Base-by-base conservation (phyloP, 2,329 filamentous ascomycete species). In the Trichoderma cornu-damae region DNA sequence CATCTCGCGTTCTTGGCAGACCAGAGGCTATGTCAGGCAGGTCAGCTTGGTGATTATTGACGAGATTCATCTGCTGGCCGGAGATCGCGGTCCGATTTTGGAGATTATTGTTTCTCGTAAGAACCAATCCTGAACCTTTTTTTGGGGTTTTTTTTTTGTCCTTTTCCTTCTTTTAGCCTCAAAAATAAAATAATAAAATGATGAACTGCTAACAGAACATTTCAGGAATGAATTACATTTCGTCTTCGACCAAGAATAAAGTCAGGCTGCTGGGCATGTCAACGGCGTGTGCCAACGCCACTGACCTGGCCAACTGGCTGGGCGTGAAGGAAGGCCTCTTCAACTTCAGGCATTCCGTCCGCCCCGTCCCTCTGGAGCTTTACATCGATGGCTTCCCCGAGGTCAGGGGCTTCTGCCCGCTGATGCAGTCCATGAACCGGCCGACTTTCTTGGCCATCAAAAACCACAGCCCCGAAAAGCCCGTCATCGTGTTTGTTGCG, bases 391-490 rank as follows among this genome's bases (percentile, higher is more conserved):
- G 94, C 0, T 99, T 99, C 69, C 92, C 94, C 0, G 90, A 97
- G 68, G 88, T 94, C 64, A 84, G 93, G 59, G 94, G 94, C 0
- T 99, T 99, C 76, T 97, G 93, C 66, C 91, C 94, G 0, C 74
- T 99, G 63, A 99, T 99, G 94, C 93, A 97, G 73, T 96, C 91
- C 0, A 99, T 99, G 94, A 99, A 99, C 68, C 83, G 94, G 6
- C 94, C 94, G 2, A 96, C 94, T 0, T 99, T 97, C 73, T 77
- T 97, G 30, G 94, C 94, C 0, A 94, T 99, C 72, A 96, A 99
- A 72, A 90, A 87, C 9, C 95, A 99, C 72, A 96, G 92, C 40
- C 94, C 95, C 0, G 87, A 91, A 53, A 97, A 99, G 72, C 94
- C 94, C 0, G 94, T 97, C 7, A 99, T 99, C 70, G 94, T 99